phyloP scores from a whole-genome alignment of 2,329 filamentous ascomycete genomes.

The Phaeosphaeria sp. region DNA sequence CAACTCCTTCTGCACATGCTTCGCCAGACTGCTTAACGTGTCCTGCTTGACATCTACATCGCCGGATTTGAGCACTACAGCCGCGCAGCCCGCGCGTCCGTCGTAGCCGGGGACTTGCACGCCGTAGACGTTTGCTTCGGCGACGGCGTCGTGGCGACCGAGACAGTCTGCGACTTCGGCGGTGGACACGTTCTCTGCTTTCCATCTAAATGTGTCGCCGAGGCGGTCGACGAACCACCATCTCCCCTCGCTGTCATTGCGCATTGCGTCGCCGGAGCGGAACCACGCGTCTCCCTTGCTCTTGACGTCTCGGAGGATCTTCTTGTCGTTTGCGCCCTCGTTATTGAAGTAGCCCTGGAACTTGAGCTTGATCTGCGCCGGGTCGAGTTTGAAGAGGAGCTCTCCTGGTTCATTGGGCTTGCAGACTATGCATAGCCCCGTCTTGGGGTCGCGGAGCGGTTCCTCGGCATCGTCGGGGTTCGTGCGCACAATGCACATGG shows the following conservation, averaged over 20 bases:
- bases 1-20: slow-evolving; percentile 47
- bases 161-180: slow-evolving; percentile 53
- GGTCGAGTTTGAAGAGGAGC: slow-evolving; percentile 60
- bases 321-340: slow-evolving; percentile 36
- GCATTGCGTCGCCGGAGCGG: slow-evolving; percentile 46
- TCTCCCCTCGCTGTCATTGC: slow-evolving; percentile 39
- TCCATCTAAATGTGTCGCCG: slow-evolving; percentile 52
- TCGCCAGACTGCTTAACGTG: slow-evolving; percentile 32
- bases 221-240: slow-evolving; percentile 49
- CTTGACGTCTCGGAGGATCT: slow-evolving; percentile 45
- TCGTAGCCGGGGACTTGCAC: slow-evolving; percentile 53
- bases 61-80: slow-evolving; percentile 39
- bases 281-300: slow-evolving; percentile 47
- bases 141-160: slow-evolving; percentile 47
- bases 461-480: slow-evolving; percentile 66
- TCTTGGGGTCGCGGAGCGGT: slow-evolving; percentile 68
- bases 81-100: slow-evolving; percentile 54
- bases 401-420: slow-evolving; percentile 73
- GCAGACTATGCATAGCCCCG: slow-evolving; percentile 69
- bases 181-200: slow-evolving; percentile 56
- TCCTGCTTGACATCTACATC: not conserved
- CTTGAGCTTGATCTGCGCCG: slow-evolving; percentile 52
- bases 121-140: slow-evolving; percentile 55
- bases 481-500: slow-evolving; percentile 68
- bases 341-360: slow-evolving; percentile 71